Conservation (phyloP, 176 grass and related monocot species). For the Poa annua region DNA sequence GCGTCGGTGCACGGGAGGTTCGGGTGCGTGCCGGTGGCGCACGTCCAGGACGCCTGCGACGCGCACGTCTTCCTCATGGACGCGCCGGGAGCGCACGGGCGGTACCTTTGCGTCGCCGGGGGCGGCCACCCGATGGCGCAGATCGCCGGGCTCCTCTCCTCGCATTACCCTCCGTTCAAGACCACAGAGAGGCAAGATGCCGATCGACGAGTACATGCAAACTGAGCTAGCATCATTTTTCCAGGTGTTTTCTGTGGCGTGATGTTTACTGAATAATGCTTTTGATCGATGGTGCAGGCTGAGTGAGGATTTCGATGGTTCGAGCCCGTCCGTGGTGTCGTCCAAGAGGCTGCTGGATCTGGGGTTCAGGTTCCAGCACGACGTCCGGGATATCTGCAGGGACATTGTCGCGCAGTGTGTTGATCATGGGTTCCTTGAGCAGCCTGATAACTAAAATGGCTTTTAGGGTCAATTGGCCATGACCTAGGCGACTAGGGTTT, state of each 20-base stretch:
- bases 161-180: conserved; percentile 35
- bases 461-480: background rate
- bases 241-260: background rate
- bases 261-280: background rate
- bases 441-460: background rate
- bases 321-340: conserved; percentile 53
- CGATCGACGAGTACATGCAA: too few relatives aligned
- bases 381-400: conserved; percentile 40
- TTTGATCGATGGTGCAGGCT: conserved; percentile 34
- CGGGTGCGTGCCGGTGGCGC: conserved; percentile 73
- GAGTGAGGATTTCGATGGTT: conserved; percentile 36
- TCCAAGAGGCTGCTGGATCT: conserved; percentile 60
- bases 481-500: too few relatives aligned
- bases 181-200: conserved; percentile 29
- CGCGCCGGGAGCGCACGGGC: conserved; percentile 42
- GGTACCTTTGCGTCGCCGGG: conserved; percentile 56
- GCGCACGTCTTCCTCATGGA: conserved; percentile 81
- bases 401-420: conserved; percentile 55
- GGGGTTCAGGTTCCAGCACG: conserved; percentile 62
- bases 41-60: conserved; percentile 80
- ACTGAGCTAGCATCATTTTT: background rate
- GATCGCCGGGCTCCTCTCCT: conserved; percentile 51
- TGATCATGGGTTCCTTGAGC: conserved; percentile 49
- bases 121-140: conserved; percentile 45
- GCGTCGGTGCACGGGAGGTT: conserved; percentile 70